These are phyloP conservation scores for Arthrobotrys entomopaga DNA, from an alignment of 2,329 filamentous ascomycete genomes.

Conservation along the genomic window DNA sequence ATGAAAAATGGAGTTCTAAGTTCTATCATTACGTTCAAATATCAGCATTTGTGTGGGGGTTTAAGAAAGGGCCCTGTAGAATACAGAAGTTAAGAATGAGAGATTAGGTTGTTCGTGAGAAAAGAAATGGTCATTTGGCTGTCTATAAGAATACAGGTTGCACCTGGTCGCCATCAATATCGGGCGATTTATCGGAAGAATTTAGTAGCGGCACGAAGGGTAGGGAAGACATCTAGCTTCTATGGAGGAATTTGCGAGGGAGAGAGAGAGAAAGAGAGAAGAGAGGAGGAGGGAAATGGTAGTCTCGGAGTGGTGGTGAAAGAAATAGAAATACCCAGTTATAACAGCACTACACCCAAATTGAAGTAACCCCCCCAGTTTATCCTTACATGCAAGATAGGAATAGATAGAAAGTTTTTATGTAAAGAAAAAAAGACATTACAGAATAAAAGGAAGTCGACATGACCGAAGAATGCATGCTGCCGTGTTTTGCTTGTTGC, in stretches of 20 bases:
- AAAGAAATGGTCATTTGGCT: no score
- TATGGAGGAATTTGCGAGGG: background rate
- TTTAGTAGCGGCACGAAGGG: background rate
- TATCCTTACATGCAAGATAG: conserved; percentile 42
- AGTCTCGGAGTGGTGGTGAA: conserved; percentile 5
- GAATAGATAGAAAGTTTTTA: conserved; percentile 31
- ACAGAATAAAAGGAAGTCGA: conserved; percentile 18
- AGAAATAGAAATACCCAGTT: conserved; percentile 17
- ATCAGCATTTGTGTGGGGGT: no score
- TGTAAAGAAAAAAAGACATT: conserved; percentile 21
- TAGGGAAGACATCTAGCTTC: conserved; percentile 29
- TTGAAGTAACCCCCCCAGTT: conserved; percentile 29
- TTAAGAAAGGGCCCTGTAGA: no score
- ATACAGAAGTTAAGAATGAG: no score
- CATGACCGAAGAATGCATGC: conserved; percentile 30
- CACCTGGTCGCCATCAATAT: conserved; percentile 3
- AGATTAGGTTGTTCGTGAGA: background rate
- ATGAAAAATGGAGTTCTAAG: no score
- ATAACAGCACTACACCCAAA: conserved; percentile 16
- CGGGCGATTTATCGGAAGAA: background rate
- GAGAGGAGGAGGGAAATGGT: no score
- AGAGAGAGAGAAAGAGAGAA: no score
- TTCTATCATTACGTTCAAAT: no score
- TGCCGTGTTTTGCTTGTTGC: conserved; percentile 21
- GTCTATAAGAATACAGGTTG: background rate